Evolutionary conservation across 1,284 basidiomycete genomes (phyloP).

Genomic region (Sporisorium sorghi): DNA sequence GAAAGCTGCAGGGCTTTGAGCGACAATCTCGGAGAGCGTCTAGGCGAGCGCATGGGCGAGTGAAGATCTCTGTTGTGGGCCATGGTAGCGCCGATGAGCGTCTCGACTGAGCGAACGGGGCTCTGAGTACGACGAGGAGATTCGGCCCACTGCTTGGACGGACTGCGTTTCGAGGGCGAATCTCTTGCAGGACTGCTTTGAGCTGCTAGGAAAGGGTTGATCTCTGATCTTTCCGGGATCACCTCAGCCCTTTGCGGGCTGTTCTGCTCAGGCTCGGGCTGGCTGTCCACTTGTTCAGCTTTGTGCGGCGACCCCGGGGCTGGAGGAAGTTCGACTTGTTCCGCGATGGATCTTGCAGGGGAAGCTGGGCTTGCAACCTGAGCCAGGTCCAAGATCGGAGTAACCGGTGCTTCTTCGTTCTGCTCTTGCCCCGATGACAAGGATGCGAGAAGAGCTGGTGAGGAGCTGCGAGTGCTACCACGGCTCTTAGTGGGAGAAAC

Average conservation of each 20-base stretch:
- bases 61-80: constrained; percentile 22
- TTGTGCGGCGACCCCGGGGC: background rate
- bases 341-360: background rate
- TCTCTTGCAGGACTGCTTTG: constrained; percentile 4
- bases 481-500: constrained; percentile 22
- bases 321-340: background rate
- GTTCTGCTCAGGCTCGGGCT: background rate
- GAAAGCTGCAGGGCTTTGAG: constrained; percentile 34
- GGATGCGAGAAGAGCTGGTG: constrained; percentile 1
- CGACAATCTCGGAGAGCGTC: constrained; percentile 38
- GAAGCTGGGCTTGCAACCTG: background rate
- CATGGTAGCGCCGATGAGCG: constrained; percentile 39
- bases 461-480: constrained; percentile 10
- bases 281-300: too few relatives aligned
- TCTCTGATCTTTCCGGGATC: background rate
- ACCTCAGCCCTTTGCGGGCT: background rate
- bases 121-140: constrained; percentile 26
- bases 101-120: constrained; percentile 37
- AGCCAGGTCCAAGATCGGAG: background rate
- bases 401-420: background rate
- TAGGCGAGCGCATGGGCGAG: constrained; percentile 37
- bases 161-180: constrained; percentile 13
- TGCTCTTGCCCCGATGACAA: background rate
- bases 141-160: constrained; percentile 15
- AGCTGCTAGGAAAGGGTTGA: constrained; percentile 15